phyloP scores from a whole-genome alignment of 202 grass and related monocot genomes.

The Cymbopogon flexuosus region DNA sequence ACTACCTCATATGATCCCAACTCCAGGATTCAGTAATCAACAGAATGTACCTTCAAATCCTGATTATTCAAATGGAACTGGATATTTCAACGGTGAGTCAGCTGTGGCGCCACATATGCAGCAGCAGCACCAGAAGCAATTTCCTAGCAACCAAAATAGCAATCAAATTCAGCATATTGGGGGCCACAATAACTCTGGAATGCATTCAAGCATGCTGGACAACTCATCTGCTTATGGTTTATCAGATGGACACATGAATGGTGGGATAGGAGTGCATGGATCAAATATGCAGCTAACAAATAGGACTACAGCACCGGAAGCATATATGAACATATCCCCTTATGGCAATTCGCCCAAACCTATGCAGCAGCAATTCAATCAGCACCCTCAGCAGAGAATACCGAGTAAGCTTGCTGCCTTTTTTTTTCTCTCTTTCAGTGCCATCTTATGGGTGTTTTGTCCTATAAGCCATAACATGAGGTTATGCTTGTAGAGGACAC shows the following conservation, averaged over 20 bases:
- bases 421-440: slow-evolving; percentile 18
- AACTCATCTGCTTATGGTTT: slow-evolving; percentile 70
- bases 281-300: slow-evolving; percentile 65
- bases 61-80: slow-evolving; percentile 78
- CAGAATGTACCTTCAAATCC: slow-evolving; percentile 53
- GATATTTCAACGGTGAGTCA: slow-evolving; percentile 69
- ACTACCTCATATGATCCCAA: slow-evolving; percentile 86
- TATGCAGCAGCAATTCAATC: slow-evolving; percentile 70
- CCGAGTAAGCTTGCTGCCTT: slow-evolving; percentile 54
- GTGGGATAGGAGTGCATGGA: slow-evolving; percentile 67
- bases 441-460: slow-evolving; percentile 16
- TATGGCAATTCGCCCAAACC: slow-evolving; percentile 74
- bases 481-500: slow-evolving; percentile 23
- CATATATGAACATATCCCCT: slow-evolving; percentile 56
- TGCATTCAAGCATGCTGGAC: slow-evolving; percentile 66
- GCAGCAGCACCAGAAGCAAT: slow-evolving; percentile 81
- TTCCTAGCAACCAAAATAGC: slow-evolving; percentile 55
- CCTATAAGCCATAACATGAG: slow-evolving; percentile 4
- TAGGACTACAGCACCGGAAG: slow-evolving; percentile 54
- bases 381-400: slow-evolving; percentile 71
- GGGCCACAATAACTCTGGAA: slow-evolving; percentile 54
- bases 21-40: slow-evolving; percentile 82
- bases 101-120: slow-evolving; percentile 49
- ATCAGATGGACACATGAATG: slow-evolving; percentile 70
- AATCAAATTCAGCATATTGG: slow-evolving; percentile 60